Conservation (phyloP, 257 asterid species). For the Gentiana dahurica region DNA sequence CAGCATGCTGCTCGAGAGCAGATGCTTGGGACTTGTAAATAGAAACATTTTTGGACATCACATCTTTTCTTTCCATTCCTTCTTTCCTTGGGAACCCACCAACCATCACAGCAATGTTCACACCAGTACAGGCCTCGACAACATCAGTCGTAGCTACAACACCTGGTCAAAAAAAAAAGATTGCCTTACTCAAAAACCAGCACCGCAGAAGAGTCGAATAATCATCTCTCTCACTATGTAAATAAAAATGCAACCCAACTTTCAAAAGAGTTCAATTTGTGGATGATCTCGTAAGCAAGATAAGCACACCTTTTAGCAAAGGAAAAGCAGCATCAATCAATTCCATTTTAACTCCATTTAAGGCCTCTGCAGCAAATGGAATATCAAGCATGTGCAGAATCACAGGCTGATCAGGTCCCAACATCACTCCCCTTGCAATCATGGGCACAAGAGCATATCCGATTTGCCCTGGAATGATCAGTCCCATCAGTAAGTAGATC, state of each 20-base stretch:
- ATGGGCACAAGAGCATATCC: slow-evolving; percentile 93
- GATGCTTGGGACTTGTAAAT: slow-evolving; percentile 88
- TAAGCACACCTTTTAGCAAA: slow-evolving; percentile 61
- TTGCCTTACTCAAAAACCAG: neutral
- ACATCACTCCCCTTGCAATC: slow-evolving; percentile 92
- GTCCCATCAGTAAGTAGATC: slow-evolving; percentile 1
- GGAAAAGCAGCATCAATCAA: slow-evolving; percentile 90
- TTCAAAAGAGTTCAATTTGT: no score
- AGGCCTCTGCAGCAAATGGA: slow-evolving; percentile 83
- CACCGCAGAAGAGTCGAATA: no score
- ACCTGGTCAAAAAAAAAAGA: slow-evolving; percentile 25
- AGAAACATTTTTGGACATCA: slow-evolving; percentile 85
- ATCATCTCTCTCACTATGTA: no score
- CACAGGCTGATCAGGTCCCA: slow-evolving; percentile 88
- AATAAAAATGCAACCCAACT: no score
- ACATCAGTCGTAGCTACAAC: slow-evolving; percentile 89
- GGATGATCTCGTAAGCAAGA: slow-evolving; percentile 1
- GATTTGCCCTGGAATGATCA: slow-evolving; percentile 62
- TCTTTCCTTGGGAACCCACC: slow-evolving; percentile 97
- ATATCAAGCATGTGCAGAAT: slow-evolving; percentile 94
- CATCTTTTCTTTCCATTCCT: slow-evolving; percentile 94
- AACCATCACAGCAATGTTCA: slow-evolving; percentile 79
- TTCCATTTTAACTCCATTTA: slow-evolving; percentile 91
- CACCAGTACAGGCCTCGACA: slow-evolving; percentile 78
- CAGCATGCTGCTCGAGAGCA: slow-evolving; percentile 85